Percentiles rank a stretch among this genome's conserved stretches.
phyloP scores from a whole-genome alignment of 2,329 filamentous ascomycete species.

The Scedosporium dehoogii region DNA sequence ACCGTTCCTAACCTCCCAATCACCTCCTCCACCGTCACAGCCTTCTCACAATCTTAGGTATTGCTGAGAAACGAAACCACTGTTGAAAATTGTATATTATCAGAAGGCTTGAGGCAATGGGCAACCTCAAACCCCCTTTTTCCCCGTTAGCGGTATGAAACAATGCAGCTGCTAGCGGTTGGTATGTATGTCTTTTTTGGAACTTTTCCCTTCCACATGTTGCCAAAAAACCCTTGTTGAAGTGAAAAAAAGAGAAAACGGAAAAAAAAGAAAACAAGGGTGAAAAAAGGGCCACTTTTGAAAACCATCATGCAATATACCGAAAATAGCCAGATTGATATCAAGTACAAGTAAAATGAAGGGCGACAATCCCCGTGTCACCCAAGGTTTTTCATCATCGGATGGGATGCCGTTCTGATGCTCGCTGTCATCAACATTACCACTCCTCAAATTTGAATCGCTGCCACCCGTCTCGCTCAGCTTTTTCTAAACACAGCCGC shows the following conservation, averaged over 20 bases:
- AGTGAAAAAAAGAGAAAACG: background rate
- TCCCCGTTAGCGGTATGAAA: too few relatives aligned
- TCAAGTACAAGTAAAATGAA: background rate
- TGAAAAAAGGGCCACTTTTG: background rate
- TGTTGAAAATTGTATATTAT: too few relatives aligned
- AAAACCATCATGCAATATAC: conserved; percentile 1
- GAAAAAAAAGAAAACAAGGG: background rate
- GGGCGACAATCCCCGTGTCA: background rate
- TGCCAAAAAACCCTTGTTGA: background rate
- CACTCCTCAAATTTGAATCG: background rate
- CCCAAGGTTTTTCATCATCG: background rate
- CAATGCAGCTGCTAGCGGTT: too few relatives aligned
- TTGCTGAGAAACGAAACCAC: too few relatives aligned
- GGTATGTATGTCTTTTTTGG: background rate
- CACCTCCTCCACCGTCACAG: too few relatives aligned
- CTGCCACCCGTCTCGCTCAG: background rate
- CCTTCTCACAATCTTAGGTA: too few relatives aligned
- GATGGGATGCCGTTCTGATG: background rate
- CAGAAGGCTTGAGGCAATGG: too few relatives aligned
- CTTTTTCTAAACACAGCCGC: background rate
- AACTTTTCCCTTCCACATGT: background rate
- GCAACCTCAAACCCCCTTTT: too few relatives aligned
- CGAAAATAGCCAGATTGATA: conserved; percentile 2
- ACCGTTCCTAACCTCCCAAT: too few relatives aligned
- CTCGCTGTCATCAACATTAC: background rate